Percentiles rank a stretch among this genome's conserved stretches.
These are phyloP conservation scores for Dioscorea zingiberensis DNA, from an alignment of 106 monocot genomes.

Conservation along the genomic window DNA sequence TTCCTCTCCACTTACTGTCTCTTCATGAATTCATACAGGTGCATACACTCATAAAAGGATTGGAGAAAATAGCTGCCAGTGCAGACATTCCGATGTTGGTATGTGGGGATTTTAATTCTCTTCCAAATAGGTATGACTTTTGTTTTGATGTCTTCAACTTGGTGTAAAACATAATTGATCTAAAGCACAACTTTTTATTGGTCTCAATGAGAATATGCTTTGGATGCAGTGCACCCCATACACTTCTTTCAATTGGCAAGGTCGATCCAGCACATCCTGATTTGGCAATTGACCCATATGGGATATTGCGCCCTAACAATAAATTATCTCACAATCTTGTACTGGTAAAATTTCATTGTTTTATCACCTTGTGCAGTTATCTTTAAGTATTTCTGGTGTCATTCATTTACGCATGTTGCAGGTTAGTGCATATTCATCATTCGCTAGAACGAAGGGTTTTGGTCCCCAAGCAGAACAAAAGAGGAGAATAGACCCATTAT, in stretches of 20 bases:
- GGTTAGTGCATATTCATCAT: constrained; percentile 96
- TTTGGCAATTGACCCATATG: constrained; percentile 69
- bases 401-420: constrained; percentile 11
- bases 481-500: constrained; percentile 70
- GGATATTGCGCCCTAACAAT: constrained; percentile 65
- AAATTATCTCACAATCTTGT: constrained; percentile 87
- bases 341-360: constrained; percentile 41
- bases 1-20: not conserved
- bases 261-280: constrained; percentile 86
- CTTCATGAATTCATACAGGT: constrained; percentile 33
- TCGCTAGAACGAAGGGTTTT: constrained; percentile 52
- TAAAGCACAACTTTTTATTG: not conserved
- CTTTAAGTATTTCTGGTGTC: not conserved
- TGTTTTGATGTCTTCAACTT: not conserved
- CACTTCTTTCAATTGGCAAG: constrained; percentile 83
- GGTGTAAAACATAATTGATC: not conserved
- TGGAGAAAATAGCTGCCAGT: constrained; percentile 97
- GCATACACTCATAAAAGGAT: constrained; percentile 90
- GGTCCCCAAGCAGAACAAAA: constrained; percentile 54
- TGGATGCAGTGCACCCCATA: constrained; percentile 66
- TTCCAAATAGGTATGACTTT: constrained; percentile 65
- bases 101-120: constrained; percentile 95
- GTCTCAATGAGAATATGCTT: not conserved
- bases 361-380: not conserved
- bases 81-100: constrained; percentile 99